Percentiles rank a stretch among this genome's conserved stretches.
Evolutionary conservation across 371 early-diverging fungal genomes (phyloP).

Genomic region (Mortierella sp.): DNA sequence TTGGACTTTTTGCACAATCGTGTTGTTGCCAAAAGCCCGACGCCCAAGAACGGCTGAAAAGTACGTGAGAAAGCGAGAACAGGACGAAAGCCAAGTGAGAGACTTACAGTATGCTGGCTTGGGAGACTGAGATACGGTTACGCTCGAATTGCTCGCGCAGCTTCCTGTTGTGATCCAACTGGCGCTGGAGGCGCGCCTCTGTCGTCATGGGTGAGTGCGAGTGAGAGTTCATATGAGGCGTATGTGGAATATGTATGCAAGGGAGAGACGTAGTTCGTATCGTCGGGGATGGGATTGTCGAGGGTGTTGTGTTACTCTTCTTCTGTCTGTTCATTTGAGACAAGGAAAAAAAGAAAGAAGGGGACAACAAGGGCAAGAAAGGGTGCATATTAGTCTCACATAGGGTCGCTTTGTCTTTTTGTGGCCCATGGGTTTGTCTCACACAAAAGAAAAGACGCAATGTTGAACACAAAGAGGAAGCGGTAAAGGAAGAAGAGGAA

Average conservation of each 20-base stretch:
- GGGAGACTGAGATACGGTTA: slow-evolving; percentile 51
- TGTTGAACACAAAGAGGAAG: background rate
- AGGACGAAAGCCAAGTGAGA: background rate
- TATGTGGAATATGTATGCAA: background rate
- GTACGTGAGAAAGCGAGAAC: background rate
- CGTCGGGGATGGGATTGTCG: background rate
- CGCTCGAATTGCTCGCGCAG: slow-evolving; percentile 56
- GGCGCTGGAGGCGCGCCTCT: slow-evolving; percentile 55
- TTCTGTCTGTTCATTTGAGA: background rate
- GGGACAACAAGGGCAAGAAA: background rate
- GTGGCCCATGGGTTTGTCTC: background rate
- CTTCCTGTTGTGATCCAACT: slow-evolving; percentile 57
- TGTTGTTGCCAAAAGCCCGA: too few species aligned
- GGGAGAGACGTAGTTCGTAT: background rate
- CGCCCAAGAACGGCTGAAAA: too few species aligned
- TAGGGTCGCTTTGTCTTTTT: background rate
- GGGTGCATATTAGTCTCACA: slow-evolving; percentile 1
- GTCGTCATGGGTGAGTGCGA: slow-evolving; percentile 25
- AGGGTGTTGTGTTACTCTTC: background rate
- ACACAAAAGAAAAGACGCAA: background rate
- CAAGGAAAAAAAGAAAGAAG: background rate
- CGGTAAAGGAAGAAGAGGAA: background rate
- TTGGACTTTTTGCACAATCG: too few species aligned
- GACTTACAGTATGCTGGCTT: slow-evolving; percentile 53
- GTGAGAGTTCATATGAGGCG: background rate